A percentile compares a stretch with the other conserved stretches of the same genome.
Evolutionary conservation across 1,284 basidiomycete species (phyloP).

Genomic region (Uromyces viciae-fabae): DNA sequence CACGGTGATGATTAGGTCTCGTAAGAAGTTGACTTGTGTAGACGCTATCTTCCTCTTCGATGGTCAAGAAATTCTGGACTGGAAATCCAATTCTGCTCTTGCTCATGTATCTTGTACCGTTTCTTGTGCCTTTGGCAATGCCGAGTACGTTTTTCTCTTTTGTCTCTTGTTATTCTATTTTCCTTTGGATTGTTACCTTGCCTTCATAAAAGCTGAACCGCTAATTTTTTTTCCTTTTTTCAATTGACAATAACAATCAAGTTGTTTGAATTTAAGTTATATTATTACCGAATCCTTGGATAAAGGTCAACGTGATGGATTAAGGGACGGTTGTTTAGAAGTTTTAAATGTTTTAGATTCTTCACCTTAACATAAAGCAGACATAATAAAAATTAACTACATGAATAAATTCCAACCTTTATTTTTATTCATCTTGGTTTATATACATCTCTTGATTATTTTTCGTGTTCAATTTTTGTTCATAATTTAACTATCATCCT

Average conservation of each 20-base stretch:
- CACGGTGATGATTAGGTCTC: not conserved
- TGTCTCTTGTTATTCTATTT: not conserved
- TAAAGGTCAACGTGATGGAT: conserved; percentile 4
- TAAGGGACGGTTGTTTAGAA: conserved; percentile 27
- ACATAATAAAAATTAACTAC: no score
- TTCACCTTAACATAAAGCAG: no score
- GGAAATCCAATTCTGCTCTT: not conserved
- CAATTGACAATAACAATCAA: not conserved
- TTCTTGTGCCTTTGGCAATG: not conserved
- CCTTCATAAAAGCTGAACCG: not conserved
- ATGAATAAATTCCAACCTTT: no score
- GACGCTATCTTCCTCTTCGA: conserved; percentile 19
- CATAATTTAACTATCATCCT: no score
- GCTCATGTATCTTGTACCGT: conserved; percentile 28
- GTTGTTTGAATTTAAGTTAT: conserved; percentile 16
- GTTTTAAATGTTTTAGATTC: not conserved
- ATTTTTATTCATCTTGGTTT: no score
- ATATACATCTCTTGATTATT: no score
- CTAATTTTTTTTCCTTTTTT: not conserved
- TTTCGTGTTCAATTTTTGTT: no score
- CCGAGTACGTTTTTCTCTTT: conserved; percentile 14
- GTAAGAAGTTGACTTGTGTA: not conserved
- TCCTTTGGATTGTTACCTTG: not conserved
- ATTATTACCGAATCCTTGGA: conserved; percentile 12
- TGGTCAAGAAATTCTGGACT: conserved; percentile 36